Conservation (phyloP, 169 alveolate genomes). For the Plasmodium gallinaceum region DNA sequence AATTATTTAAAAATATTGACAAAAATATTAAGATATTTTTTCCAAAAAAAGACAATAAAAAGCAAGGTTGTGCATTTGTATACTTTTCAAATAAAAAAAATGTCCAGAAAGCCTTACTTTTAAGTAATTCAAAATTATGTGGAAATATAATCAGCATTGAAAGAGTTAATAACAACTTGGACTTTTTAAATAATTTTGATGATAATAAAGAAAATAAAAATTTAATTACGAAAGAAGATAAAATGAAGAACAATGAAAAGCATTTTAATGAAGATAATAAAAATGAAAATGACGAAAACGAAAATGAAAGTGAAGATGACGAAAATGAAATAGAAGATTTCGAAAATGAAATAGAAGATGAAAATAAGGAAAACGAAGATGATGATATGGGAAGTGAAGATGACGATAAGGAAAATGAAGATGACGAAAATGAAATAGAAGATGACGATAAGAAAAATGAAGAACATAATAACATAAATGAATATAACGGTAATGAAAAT, state of each 20-base stretch:
- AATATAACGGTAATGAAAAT: background rate
- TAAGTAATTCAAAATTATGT: constrained; percentile 40
- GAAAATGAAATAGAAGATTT: background rate
- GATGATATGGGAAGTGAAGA: background rate
- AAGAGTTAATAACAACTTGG: background rate
- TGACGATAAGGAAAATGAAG: background rate
- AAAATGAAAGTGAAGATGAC: background rate
- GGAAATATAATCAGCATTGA: constrained; percentile 40
- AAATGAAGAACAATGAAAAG: background rate
- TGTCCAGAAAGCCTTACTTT: constrained; percentile 33
- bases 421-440: background rate
- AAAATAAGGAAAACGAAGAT: background rate
- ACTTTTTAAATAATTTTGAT: background rate
- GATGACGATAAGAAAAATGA: background rate
- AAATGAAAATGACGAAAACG: background rate
- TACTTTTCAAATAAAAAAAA: constrained; percentile 24
- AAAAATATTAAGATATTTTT: constrained; percentile 17
- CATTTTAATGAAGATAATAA: background rate
- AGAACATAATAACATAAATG: background rate
- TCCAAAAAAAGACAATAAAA: constrained; percentile 64
- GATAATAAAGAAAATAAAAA: background rate
- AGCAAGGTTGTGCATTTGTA: constrained; percentile 60
- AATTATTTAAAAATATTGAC: constrained; percentile 57
- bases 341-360: background rate
- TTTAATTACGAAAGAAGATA: background rate